Base-by-base conservation (phyloP, 805 yeast species). In the Nematodospora valgi region DNA sequence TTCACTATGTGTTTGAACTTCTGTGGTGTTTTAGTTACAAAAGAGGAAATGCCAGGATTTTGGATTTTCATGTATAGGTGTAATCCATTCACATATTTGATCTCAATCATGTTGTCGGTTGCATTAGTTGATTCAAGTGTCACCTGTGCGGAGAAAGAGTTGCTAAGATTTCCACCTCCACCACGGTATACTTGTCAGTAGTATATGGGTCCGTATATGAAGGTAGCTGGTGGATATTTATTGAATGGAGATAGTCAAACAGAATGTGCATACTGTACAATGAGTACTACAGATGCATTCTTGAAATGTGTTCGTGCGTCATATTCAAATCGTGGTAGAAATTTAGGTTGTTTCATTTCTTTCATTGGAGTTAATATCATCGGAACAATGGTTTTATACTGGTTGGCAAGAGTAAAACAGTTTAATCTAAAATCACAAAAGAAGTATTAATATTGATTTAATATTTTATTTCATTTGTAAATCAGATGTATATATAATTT, bases 31-130 rank as follows among this genome's bases (percentile, higher is more conserved):
- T 49, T 60, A 35, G 62, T 57, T n/a, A 48, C 52, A 8, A 58
- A 45, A 6, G 46, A 41, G 52, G 52, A 46, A 45, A 64, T 49
- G 50, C 62, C 56, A 13, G 51, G 48, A 35, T 66, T 49, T 56
- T 76, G 89, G 88, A 64, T 72, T 27, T 83, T 82, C 68, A 79
- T 83, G 86, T 83, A 82, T 68, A 68, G 88, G 53, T 73, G 68
- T n/a, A 69, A 74, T 78, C 41, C 93, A n/a, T 62, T 81, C 44
- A 78, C 87, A 1, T 83, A 82, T 48, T 68, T 80, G 61, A 62
- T 83, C 35, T 51, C 80, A 73, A 79, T 78, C 25, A 56, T 76
- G 47, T 54, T 58, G 32, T 35, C 58, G 5, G 43, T 53, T 27
- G 56, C 56, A 7, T 49, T 58, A 25, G 55, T 59, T 6, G 47